Conservation (phyloP, 371 early-diverging fungal genomes). For the Entomophthora muscae region DNA sequence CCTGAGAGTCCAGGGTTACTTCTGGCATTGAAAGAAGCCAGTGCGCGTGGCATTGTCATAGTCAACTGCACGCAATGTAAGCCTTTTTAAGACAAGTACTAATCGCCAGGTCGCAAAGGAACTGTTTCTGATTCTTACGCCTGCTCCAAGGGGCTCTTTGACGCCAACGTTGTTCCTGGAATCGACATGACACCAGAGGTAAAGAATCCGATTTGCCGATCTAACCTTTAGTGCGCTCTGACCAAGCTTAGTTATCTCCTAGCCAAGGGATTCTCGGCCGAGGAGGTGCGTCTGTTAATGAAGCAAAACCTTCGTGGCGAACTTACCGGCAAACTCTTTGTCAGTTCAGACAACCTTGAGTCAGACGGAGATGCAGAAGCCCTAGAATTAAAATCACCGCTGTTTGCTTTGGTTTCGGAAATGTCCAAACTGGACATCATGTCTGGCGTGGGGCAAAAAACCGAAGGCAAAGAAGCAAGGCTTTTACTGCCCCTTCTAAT, state of each 20-base stretch:
- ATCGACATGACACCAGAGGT: constrained; percentile 94
- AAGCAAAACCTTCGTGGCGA: constrained; percentile 82
- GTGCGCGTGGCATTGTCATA: constrained; percentile 82
- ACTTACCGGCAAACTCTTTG: constrained; percentile 29
- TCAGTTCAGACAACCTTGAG: background rate
- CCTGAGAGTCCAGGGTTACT: constrained; percentile 75
- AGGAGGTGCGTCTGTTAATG: constrained; percentile 59
- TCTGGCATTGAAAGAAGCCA: constrained; percentile 65
- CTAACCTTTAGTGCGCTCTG: constrained; percentile 49
- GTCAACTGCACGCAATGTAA: constrained; percentile 88
- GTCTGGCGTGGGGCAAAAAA: background rate
- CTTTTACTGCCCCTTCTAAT: constrained; percentile 65
- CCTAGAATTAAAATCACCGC: background rate
- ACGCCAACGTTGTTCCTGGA: constrained; percentile 82
- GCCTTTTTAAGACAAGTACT: background rate
- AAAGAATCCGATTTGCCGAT: background rate
- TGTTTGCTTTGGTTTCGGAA: constrained; percentile 9
- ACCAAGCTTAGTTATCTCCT: constrained; percentile 88
- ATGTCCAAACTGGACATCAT: constrained; percentile 17
- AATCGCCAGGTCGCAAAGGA: constrained; percentile 42
- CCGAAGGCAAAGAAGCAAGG: constrained; percentile 28
- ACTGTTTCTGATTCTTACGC: constrained; percentile 81
- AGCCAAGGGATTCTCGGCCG: constrained; percentile 35
- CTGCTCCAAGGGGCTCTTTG: constrained; percentile 67
- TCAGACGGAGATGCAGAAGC: no score